Evolutionary conservation across 2,329 filamentous ascomycete genomes (phyloP), one percentile per base, ranked within the genome.

Genomic region (Eurotiales sp.): DNA sequence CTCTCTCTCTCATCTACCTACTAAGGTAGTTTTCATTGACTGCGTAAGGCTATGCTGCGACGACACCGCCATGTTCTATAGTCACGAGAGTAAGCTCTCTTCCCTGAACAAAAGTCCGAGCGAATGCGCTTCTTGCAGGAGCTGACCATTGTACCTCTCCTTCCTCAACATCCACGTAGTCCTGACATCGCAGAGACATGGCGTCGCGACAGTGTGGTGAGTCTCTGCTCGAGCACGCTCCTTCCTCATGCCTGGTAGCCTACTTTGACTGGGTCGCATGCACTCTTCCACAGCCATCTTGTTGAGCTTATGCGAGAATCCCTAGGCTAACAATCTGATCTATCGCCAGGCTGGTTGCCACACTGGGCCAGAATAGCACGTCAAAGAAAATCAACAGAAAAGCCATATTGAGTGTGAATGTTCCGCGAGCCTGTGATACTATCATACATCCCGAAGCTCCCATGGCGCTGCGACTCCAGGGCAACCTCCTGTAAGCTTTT

Each of bases 161-260:
- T 48, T 54, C 45, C 44, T 37, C 15, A 4, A 17, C 30, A 36
- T 17, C n/a, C 19, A 22, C 30, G 12, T 53, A 84, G 82, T 99
- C 54, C 82, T 99, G 50, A 93, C 85, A 3, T 92, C 82, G 56
- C 84, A 84, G 64, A 86, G 93, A 67, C 88, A 96, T 80, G 93
- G 93, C 51, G 88, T 99, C 52, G 87, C 92, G 12, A 99, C 92
- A 2, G 86, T 99, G 54, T 99, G 93, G 92, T 95, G 77, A 63
- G 81, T 63, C 25, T 15, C 15, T 19, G 46, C 29, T 14, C n/a
- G 23, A 32, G 29, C 23, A 37, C 30, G 27, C 29, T 34, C 21
- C 30, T 41, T 53, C 52, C 44, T 19, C 34, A n/a, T n/a, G n/a
- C n/a, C n/a, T n/a, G 8, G 5, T 15, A 37, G 29, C 12, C 25